phyloP scores from a whole-genome alignment of 192 early-diverging fungal genomes.

The Allomyces javanicus region DNA sequence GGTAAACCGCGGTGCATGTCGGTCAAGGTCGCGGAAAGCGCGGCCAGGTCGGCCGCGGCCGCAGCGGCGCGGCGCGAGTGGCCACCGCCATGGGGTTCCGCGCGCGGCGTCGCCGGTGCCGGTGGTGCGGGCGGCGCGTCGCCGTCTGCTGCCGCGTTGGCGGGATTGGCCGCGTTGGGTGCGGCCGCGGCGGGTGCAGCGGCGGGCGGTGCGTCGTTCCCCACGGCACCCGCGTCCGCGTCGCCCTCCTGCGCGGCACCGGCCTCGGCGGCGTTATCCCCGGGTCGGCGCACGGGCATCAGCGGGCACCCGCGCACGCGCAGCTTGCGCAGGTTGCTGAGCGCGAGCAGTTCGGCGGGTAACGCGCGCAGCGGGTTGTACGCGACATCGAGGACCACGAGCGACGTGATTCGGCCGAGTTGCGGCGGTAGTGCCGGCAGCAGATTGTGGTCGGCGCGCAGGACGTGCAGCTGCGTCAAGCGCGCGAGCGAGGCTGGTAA shows the following conservation, averaged over 20 bases:
- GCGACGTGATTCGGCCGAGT: conserved; percentile 1
- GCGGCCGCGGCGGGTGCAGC: neutral
- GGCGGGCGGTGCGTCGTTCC: neutral
- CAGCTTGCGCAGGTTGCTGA: neutral
- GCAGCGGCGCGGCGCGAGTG: no score
- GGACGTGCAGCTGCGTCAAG: neutral
- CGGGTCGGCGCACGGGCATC: neutral
- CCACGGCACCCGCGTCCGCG: neutral
- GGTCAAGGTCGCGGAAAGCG: no score
- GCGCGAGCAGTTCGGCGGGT: neutral
- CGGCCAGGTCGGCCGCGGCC: no score
- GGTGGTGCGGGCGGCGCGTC: no score
- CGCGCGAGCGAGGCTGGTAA: neutral
- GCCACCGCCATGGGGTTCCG: no score
- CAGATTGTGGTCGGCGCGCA: conserved; percentile 2
- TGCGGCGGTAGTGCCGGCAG: conserved; percentile 4
- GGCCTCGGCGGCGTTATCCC: neutral
- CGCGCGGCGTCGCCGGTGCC: no score
- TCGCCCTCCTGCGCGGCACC: neutral
- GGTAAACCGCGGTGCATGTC: no score
- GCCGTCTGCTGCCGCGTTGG: no score
- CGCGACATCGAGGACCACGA: conserved; percentile 6
- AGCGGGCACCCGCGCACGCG: neutral
- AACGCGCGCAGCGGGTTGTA: conserved; percentile 3
- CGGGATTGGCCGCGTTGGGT: no score